Base-by-base conservation (phyloP, 495 filamentous ascomycete genomes). In the Entonaema liquescens region DNA sequence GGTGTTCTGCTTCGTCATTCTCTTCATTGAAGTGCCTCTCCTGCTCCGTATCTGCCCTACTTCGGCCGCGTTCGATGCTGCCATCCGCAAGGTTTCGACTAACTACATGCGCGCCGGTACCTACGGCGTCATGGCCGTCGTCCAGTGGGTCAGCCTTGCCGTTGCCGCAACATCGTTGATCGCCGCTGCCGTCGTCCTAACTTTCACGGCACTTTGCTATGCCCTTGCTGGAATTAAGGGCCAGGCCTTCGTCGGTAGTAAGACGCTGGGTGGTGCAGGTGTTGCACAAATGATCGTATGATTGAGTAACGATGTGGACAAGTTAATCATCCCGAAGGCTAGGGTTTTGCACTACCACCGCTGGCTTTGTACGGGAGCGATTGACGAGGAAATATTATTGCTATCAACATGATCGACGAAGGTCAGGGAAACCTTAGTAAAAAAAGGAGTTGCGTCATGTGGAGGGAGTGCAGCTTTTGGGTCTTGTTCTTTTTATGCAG, bases 281-380 rank as follows among this genome's bases (percentile, higher is more conserved):
- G 89, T 98, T 69, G 95, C 94, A 67, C 95, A 98, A 84, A 98
- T 98, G 96, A 98, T 99, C 82, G 94, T 99, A 78, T 98, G 85
- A 86, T 74, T 40, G 17, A 15, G 19, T 35, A 29, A 54, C 49
- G 56, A 58, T 23, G 17, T 13, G 50, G 28, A 55, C 19, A 52
- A 38, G 17, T 55, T 26, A 53, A 44, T 33, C 35, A 29, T 44
- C 29, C 26, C 17, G 29, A 67, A 42, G 33, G 28, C 50, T 55
- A 58, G 42, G 55, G 21, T 35, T 42, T 35, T 42, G 9, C 49
- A 53, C 12, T 7, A 53, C 15, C 13, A 52, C 21, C 29, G 33
- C 21, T 52, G 12, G 49, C 3, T 49, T 61, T 56, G 31, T 35
- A 42, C 11, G 28, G 65, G 65, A 42, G 53, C 19, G 47, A 56